Base-by-base conservation (phyloP, 208 protist genomes). In the Trichomonas tenax region DNA sequence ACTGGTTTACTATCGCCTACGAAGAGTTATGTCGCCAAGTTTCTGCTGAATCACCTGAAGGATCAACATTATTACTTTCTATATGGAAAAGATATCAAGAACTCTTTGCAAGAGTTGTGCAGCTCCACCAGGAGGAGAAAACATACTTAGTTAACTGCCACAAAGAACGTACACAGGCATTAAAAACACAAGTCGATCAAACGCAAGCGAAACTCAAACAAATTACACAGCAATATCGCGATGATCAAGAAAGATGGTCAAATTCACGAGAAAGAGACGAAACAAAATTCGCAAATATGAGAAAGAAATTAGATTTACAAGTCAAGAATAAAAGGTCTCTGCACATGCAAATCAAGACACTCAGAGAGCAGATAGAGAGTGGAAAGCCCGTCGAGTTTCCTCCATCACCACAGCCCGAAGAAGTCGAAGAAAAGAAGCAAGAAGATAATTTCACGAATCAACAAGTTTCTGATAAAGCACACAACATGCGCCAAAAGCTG, bases 281-380 rank as follows among this genome's bases (percentile, higher is more conserved):
- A 90, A 90, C 41, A 34, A 90, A 90, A 90, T 90, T 90, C 48
- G 82, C 82, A 48, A 90, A 90, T 48, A 90, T 90, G 82, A 6
- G 82, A 48, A 45, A 48, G 48, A 90, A 48, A 31, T 48, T 90
- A 45, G 82, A 90, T 36, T 21, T 90, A 23, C 82, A 90, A 90
- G 41, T 90, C 31, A 45, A 48, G 41, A 90, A 90, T 21, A 90
- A 90, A 48, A 9, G 41, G 21, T 44, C 8, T n/a, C n/a, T 90
- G 48, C 34, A 44, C 14, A 8, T 90, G 1, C 10, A 90, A 31
- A 90, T 90, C 82, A 90, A 90, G 48, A 14, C 82, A 11, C 41
- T 90, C 31, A 45, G 41, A 90, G 41, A 90, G 34, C 34, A 48
- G 31, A 1, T 90, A 34, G 41, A 48, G 10, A 6, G 41, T 48